These are phyloP conservation scores for Tremella yokohamensis DNA, from an alignment of 768 basidiomycete genomes.

Conservation along the genomic window DNA sequence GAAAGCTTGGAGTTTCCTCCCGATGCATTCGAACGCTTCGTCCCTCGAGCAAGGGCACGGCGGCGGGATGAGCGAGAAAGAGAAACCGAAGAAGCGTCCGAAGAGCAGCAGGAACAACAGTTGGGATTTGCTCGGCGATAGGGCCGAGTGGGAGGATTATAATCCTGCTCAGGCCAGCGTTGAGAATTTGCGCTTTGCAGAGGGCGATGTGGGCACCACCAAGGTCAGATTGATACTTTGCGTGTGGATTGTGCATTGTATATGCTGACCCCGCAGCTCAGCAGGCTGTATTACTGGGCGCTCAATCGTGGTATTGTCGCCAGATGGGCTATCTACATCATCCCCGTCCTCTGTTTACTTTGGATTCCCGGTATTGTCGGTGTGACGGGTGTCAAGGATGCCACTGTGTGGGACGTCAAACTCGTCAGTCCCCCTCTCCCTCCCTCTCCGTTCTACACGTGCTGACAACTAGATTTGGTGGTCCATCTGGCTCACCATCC, in stretches of 20 bases:
- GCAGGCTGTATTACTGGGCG: conserved; percentile 68
- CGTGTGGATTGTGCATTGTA: too few relatives aligned
- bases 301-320: conserved; percentile 72
- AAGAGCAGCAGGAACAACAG: conserved; percentile 19
- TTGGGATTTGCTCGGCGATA: conserved; percentile 44
- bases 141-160: conserved; percentile 50
- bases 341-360: conserved; percentile 61
- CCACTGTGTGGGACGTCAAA: conserved; percentile 55
- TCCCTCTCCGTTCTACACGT: not conserved
- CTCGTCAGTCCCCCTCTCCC: conserved; percentile 28
- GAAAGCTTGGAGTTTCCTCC: conserved; percentile 34
- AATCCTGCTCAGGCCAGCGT: conserved; percentile 44
- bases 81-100: conserved; percentile 27
- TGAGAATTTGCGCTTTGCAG: conserved; percentile 48
- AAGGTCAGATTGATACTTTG: conserved; percentile 34
- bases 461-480: conserved; percentile 58
- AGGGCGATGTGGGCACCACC: conserved; percentile 50
- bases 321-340: conserved; percentile 70
- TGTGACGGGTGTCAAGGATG: conserved; percentile 58
- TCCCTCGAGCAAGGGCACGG: conserved; percentile 13
- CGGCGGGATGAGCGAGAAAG: conserved; percentile 3
- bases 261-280: conserved; percentile 54
- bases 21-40: conserved; percentile 20
- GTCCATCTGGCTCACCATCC: conserved; percentile 77
- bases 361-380: conserved; percentile 61